Conservation (phyloP, 371 early-diverging fungal genomes). For the Apophysomyces variabilis region DNA sequence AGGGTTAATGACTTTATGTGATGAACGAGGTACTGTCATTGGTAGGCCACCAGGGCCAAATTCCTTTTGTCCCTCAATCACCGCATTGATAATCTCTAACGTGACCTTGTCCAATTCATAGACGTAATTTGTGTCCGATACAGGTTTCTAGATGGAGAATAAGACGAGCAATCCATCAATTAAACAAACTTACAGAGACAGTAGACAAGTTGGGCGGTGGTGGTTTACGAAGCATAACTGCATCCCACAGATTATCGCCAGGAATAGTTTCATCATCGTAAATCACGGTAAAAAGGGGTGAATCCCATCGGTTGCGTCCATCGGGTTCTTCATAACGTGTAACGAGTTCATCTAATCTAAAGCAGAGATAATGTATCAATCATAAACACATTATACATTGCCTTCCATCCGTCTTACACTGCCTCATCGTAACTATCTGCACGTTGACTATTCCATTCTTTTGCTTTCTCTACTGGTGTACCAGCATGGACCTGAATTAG, state of each 20-base stretch:
- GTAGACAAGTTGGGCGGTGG: constrained; percentile 87
- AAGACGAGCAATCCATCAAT: not conserved
- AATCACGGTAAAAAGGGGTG: constrained; percentile 88
- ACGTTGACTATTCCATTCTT: constrained; percentile 66
- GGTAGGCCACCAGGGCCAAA: constrained; percentile 63
- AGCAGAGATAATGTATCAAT: not conserved
- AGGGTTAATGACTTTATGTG: constrained; percentile 66
- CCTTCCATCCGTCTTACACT: constrained; percentile 33
- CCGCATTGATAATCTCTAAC: constrained; percentile 76
- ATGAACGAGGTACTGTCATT: constrained; percentile 68
- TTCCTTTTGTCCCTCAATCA: constrained; percentile 80
- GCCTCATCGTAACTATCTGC: constrained; percentile 55
- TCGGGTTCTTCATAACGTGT: constrained; percentile 96
- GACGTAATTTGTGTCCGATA: constrained; percentile 88
- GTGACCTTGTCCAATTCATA: constrained; percentile 88
- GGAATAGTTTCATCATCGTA: constrained; percentile 71
- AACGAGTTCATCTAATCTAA: constrained; percentile 82
- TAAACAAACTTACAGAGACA: constrained; percentile 57
- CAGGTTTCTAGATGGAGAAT: constrained; percentile 66
- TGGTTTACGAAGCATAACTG: constrained; percentile 76
- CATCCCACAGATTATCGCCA: constrained; percentile 74
- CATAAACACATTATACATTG: no score
- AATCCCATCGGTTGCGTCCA: constrained; percentile 90
- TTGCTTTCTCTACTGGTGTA: constrained; percentile 64
- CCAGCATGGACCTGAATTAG: constrained; percentile 69